Base-by-base conservation (phyloP, 2,329 filamentous ascomycete species). In the Metarhizium sp. region DNA sequence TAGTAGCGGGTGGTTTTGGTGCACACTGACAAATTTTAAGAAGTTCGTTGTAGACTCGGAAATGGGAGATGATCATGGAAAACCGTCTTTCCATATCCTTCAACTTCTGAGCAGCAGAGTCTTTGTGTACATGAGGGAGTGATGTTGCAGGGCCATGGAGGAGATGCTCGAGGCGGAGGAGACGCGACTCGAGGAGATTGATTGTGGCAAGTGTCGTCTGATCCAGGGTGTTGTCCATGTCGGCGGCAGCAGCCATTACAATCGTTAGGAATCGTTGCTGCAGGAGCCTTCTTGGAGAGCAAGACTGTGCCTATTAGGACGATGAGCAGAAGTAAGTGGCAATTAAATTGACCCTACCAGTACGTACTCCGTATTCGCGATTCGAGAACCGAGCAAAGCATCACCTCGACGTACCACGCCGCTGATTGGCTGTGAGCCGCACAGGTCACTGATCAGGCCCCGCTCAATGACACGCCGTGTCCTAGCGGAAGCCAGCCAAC, bases 41-140 rank as follows among this genome's bases (percentile, higher is more conserved):
- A 6, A 85, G 72, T 60, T 85, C 81, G 32, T 73, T 75, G 60
- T 84, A 84, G 54, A 81, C 79, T 51, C 79, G 78, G 38, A 80
- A 70, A 53, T 73, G 72, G 34, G 77, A 76, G 6, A 79, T 60
- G 6, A 84, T 70, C 36, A 67, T 65, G 14, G 73, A 70, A 62
- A 84, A 80, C 30, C 79, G 78, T 52, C 73, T 73, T 60, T 84
- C 80, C 0, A 84, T 72, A 43, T 78, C 72, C 55, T 73, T 73
- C 46, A 84, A 68, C 46, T 73, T 71, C 20, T 72, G 68, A 29
- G 71, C 61, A 0, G 76, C 74, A 0, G 79, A 72, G 16, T 67
- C 67, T 25, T 74, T 61, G 14, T 74, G 68, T 2, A 67, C 59
- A 5, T 64, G 59, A 0, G 67, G 61, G 1, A 67, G 60, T 2